Evolutionary conservation across 768 basidiomycete genomes (phyloP).

Genomic region (Leccinum olivaceopallidum): DNA sequence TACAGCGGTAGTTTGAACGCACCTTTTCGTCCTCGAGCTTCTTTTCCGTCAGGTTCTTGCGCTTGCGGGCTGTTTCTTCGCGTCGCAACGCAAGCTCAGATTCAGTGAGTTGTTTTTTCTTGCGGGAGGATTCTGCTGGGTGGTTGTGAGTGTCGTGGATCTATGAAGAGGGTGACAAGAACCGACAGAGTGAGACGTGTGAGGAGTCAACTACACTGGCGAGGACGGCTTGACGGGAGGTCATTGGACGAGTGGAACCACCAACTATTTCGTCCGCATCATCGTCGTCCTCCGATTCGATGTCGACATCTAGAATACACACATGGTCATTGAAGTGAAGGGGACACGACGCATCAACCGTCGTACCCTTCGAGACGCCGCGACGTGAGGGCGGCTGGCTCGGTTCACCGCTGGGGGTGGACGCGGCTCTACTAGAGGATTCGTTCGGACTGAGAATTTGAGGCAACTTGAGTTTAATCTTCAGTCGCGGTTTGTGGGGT

Average conservation of each 20-base stretch:
- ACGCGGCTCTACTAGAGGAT: constrained; percentile 30
- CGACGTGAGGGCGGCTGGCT: constrained; percentile 29
- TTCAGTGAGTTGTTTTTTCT: constrained; percentile 68
- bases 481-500: constrained; percentile 46
- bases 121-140: constrained; percentile 13
- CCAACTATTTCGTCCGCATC: constrained; percentile 42
- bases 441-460: constrained; percentile 35
- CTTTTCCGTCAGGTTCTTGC: constrained; percentile 56
- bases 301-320: constrained; percentile 34
- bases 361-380: constrained; percentile 27
- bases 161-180: background rate
- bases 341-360: background rate
- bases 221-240: constrained; percentile 67
- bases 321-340: background rate
- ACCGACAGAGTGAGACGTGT: constrained; percentile 62
- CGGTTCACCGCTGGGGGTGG: constrained; percentile 24
- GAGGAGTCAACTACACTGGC: constrained; percentile 67
- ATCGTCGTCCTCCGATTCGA: constrained; percentile 43
- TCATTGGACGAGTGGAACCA: constrained; percentile 42
- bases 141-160: background rate
- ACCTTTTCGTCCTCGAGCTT: constrained; percentile 50
- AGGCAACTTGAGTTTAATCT: constrained; percentile 63
- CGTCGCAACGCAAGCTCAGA: constrained; percentile 70
- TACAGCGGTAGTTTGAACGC: background rate
- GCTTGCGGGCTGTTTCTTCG: constrained; percentile 81